Percentiles rank a stretch among this genome's conserved stretches.
These are phyloP conservation scores for Claviceps purpurea DNA, from an alignment of 2,329 filamentous ascomycete species.

Conservation along the genomic window DNA sequence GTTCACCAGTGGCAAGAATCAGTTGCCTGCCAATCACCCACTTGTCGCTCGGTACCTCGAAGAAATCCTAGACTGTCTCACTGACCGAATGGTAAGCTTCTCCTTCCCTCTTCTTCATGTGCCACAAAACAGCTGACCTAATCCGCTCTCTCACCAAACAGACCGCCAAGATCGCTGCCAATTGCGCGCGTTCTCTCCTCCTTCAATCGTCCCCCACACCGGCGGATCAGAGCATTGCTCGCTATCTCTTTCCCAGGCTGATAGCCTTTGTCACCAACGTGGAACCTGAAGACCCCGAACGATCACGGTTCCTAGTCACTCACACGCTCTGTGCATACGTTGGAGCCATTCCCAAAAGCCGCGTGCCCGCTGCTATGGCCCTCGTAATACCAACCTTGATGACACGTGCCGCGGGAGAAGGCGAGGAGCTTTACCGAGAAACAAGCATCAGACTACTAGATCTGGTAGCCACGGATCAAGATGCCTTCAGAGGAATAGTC, in stretches of 20 bases:
- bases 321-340: slow-evolving; percentile 68
- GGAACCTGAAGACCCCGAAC: slow-evolving; percentile 66
- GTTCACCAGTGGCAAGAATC: slow-evolving; percentile 65
- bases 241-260: slow-evolving; percentile 61
- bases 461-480: slow-evolving; percentile 62
- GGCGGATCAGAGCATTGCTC: slow-evolving; percentile 60
- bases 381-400: slow-evolving; percentile 69
- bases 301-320: slow-evolving; percentile 54
- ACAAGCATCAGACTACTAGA: slow-evolving; percentile 68
- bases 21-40: slow-evolving; percentile 61
- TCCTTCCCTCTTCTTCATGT: neutral
- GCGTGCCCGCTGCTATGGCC: slow-evolving; percentile 50
- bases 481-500: slow-evolving; percentile 61
- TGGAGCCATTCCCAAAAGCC: slow-evolving; percentile 28
- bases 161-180: slow-evolving; percentile 80
- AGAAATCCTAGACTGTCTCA: slow-evolving; percentile 74
- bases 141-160: slow-evolving; percentile 14
- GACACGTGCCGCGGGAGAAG: slow-evolving; percentile 53
- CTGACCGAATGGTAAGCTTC: slow-evolving; percentile 52
- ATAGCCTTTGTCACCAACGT: slow-evolving; percentile 60
- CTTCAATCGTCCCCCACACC: slow-evolving; percentile 47
- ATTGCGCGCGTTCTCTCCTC: slow-evolving; percentile 76
- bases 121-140: neutral
- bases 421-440: slow-evolving; percentile 49
- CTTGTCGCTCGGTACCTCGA: slow-evolving; percentile 63